Evolutionary conservation across 148 eudicot genomes (phyloP), one percentile per base, ranked within the genome.

Genomic region (Nepenthes gracilis): DNA sequence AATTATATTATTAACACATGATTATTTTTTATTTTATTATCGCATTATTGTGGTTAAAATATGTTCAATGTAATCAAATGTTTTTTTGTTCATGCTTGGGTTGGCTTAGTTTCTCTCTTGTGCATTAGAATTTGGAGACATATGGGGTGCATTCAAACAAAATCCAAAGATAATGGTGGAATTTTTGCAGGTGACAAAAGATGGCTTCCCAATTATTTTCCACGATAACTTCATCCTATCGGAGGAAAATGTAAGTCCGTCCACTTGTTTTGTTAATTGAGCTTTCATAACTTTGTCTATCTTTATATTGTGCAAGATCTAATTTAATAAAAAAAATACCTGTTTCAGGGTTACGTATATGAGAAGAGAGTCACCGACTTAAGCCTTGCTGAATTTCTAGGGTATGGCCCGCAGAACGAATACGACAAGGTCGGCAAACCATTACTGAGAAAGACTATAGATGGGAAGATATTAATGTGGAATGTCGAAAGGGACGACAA

Each of bases 201-300:
- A 88, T 73, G 88, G 78, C 47, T 78, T 80, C 67, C 98, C 98
- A 0, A 64, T 92, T 67, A 88, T 92, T 56, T 92, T 92, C 72
- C 97, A 92, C 12, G 97, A 92, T 64, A 70, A 87, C 60, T 77
- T 75, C 79, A 88, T 92, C 71, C 64, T 78, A 64, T 73, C 88
- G 11, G 67, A 83, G 67, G 90, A 85, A 47, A 75, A 85, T 47
- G 97, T 91, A 75, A 80, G 87, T 52, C 48, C 51, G n/a, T 59
- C 33, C 15, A 23, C 23, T 15, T 38, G 49, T 35, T 48, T 62
- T 36, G 32, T 14, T 33, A 15, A 4, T 15, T 14, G 23, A 23
- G 9, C 35, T n/a, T 15, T 54, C 35, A 10, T 10, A 12, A 2
- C 13, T 50, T 50, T 50, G 4, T n/a, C 12, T 2, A 11, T n/a